Evolutionary conservation across 495 filamentous ascomycete species (phyloP).

Genomic region (Thermothielavioides terrestris): DNA sequence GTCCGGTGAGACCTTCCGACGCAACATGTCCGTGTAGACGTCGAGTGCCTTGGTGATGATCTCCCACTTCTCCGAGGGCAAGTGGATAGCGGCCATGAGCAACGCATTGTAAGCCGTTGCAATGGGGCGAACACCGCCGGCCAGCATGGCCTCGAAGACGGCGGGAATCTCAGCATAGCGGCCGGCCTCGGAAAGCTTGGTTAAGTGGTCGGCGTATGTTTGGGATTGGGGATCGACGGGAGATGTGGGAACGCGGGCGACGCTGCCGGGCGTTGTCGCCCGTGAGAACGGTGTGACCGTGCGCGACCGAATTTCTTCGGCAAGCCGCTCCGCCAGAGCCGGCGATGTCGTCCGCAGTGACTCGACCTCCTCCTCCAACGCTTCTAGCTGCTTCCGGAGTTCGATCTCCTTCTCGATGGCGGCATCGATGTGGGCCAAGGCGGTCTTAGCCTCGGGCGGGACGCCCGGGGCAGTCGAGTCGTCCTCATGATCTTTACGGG

Average conservation of each 20-base stretch:
- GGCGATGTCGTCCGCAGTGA: constrained; percentile 31
- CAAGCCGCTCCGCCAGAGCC: constrained; percentile 28
- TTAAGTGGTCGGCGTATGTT: constrained; percentile 64
- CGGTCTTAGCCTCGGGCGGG: constrained; percentile 31
- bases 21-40: constrained; percentile 93
- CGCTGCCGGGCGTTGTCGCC: constrained; percentile 32
- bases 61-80: constrained; percentile 63
- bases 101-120: constrained; percentile 84
- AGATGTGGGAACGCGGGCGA: constrained; percentile 36
- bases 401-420: constrained; percentile 43
- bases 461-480: constrained; percentile 11
- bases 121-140: constrained; percentile 66
- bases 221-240: constrained; percentile 50
- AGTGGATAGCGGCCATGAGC: constrained; percentile 68
- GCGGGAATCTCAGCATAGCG: constrained; percentile 80
- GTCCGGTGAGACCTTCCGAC: constrained; percentile 71
- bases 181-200: constrained; percentile 54
- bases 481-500: constrained; percentile 6
- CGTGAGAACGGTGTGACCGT: constrained; percentile 32
- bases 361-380: constrained; percentile 36
- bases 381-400: constrained; percentile 36
- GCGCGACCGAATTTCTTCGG: constrained; percentile 32
- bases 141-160: constrained; percentile 78
- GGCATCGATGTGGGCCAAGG: constrained; percentile 42
- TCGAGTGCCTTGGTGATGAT: constrained; percentile 83